Percentiles rank a stretch among this genome's conserved stretches.
Conservation (phyloP, 768 basidiomycete genomes). For the Boletus subparvulus region DNA sequence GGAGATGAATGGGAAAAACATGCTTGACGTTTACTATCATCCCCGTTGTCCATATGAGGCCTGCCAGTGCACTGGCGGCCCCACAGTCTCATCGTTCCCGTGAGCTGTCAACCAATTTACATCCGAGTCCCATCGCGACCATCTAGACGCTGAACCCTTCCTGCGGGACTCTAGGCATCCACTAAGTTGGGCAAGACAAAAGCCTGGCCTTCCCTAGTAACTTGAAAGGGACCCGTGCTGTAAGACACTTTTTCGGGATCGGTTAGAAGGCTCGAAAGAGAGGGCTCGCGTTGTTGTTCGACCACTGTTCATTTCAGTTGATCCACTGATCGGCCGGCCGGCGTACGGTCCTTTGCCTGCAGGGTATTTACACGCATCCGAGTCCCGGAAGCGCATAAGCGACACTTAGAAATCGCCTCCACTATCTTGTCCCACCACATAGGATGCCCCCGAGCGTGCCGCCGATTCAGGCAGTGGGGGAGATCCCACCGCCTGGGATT, state of each 20-base stretch:
- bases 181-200: background rate
- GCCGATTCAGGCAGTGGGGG: background rate
- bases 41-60: background rate
- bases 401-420: background rate
- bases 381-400: background rate
- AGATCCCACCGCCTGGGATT: background rate
- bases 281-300: too few species aligned
- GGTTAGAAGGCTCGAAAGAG: too few species aligned
- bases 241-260: too few species aligned
- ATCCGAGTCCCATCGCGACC: background rate
- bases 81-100: background rate
- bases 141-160: background rate
- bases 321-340: too few species aligned
- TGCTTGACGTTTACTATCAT: background rate
- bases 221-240: too few species aligned
- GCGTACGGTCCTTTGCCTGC: background rate
- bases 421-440: background rate
- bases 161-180: background rate
- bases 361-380: background rate
- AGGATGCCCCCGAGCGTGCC: conserved; percentile 7
- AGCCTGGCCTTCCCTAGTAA: too few species aligned
- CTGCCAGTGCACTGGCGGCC: background rate
- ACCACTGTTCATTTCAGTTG: too few species aligned
- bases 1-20: background rate
- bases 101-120: background rate